Percentiles rank a stretch among this genome's conserved stretches.
These are phyloP conservation scores for Phaeotremella skinneri DNA, from an alignment of 768 basidiomycete species.

Conservation along the genomic window DNA sequence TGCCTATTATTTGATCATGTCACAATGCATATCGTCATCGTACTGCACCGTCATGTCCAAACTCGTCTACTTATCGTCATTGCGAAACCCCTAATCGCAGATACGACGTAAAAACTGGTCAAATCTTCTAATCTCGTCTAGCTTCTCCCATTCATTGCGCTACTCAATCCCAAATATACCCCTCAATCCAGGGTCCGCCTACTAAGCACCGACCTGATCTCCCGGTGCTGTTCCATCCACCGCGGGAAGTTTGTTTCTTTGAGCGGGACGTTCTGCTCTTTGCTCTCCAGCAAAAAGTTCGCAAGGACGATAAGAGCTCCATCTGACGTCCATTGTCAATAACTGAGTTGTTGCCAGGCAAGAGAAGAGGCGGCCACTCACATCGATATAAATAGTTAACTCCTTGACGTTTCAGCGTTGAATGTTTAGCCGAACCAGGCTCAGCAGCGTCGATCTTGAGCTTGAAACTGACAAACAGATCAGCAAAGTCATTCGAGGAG, in stretches of 20 bases:
- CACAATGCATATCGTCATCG: not conserved
- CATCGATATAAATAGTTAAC: constrained; percentile 77
- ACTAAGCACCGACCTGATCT: constrained; percentile 59
- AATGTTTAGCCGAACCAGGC: constrained; percentile 72
- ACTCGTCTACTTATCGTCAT: too few relatives aligned
- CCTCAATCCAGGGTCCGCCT: constrained; percentile 45
- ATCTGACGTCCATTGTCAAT: constrained; percentile 65
- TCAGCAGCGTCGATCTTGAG: constrained; percentile 81
- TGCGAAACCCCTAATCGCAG: too few relatives aligned
- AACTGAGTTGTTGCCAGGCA: constrained; percentile 40
- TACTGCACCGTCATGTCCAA: not conserved
- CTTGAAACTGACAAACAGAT: constrained; percentile 77
- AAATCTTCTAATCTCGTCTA: too few relatives aligned
- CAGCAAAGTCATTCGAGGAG: too few relatives aligned
- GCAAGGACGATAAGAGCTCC: constrained; percentile 90
- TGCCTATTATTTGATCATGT: too few relatives aligned
- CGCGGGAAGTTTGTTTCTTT: constrained; percentile 63
- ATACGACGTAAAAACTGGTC: too few relatives aligned
- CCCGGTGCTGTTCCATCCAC: constrained; percentile 79
- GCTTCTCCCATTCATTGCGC: too few relatives aligned
- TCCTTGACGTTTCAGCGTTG: constrained; percentile 68
- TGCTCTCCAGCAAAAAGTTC: constrained; percentile 80
- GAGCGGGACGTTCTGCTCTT: constrained; percentile 36
- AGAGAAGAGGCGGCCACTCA: constrained; percentile 23
- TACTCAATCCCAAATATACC: not conserved